A percentile compares a stretch with the other conserved stretches of the same genome.
These are phyloP conservation scores for Phlebiopsis gigantea DNA, from an alignment of 768 basidiomycete species.

Conservation along the genomic window DNA sequence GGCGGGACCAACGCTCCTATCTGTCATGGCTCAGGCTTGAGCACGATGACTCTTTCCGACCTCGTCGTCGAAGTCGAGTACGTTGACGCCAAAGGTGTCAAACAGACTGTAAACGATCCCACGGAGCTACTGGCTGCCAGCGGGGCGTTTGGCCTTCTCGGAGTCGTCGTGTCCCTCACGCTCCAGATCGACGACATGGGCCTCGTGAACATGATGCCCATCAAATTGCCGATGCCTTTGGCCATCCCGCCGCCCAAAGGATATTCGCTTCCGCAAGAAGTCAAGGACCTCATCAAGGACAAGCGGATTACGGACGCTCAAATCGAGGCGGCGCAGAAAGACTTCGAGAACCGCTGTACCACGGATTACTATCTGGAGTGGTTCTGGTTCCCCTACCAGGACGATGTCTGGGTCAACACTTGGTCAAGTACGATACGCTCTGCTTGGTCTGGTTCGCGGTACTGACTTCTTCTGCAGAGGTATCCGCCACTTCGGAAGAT, in stretches of 20 bases:
- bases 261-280: conserved; percentile 18
- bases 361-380: conserved; percentile 25
- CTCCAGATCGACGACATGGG: conserved; percentile 24
- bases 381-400: conserved; percentile 28
- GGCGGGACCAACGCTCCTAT: conserved; percentile 24
- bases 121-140: conserved; percentile 22
- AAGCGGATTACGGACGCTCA: conserved; percentile 13
- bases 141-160: conserved; percentile 26
- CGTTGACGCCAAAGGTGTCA: conserved; percentile 22
- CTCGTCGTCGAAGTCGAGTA: conserved; percentile 22
- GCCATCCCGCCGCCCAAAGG: conserved; percentile 24
- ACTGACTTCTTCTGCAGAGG: not conserved
- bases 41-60: conserved; percentile 21
- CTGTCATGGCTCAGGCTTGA: conserved; percentile 24
- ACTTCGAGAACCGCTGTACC: conserved; percentile 20
- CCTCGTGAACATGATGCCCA: conserved; percentile 21
- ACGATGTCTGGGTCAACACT: conserved; percentile 23
- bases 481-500: conserved; percentile 1
- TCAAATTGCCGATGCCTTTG: conserved; percentile 16
- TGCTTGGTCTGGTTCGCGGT: too few species aligned
- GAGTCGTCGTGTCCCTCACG: conserved; percentile 24
- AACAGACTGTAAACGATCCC: conserved; percentile 17
- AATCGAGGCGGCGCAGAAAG: conserved; percentile 16
- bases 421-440: conserved; percentile 18
- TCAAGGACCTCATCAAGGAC: conserved; percentile 14